A percentile compares a stretch with the other conserved stretches of the same genome.
These are phyloP conservation scores for Solanum etuberosum DNA, from an alignment of 257 asterid species.

Conservation along the genomic window DNA sequence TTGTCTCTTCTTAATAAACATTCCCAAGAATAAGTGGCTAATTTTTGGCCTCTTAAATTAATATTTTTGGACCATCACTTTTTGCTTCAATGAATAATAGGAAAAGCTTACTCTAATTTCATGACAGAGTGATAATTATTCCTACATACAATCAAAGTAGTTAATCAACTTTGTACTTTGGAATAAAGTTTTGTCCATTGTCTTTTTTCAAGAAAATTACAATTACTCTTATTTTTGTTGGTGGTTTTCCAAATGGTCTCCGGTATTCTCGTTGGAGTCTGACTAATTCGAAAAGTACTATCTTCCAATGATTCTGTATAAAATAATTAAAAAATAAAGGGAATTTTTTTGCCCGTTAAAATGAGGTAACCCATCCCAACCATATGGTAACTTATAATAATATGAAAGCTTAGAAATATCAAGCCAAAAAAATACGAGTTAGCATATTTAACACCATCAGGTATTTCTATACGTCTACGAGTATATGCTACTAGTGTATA, in stretches of 20 bases:
- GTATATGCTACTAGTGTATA: background rate
- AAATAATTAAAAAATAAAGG: too few species aligned
- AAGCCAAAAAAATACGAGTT: background rate
- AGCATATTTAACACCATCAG: background rate
- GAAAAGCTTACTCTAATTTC: background rate
- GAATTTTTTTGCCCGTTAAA: background rate
- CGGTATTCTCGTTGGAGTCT: accelerated
- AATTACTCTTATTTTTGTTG: background rate
- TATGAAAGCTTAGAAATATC: background rate
- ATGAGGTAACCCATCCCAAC: background rate
- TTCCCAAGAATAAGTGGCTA: background rate
- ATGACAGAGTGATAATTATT: background rate
- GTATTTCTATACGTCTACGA: background rate
- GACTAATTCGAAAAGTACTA: too few species aligned
- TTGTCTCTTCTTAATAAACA: background rate
- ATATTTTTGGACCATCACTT: background rate
- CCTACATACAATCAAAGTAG: background rate
- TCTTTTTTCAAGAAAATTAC: background rate
- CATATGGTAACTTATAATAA: background rate
- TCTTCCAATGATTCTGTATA: background rate
- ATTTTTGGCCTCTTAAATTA: background rate
- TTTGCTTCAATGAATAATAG: background rate
- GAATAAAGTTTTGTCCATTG: background rate
- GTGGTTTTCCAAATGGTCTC: background rate
- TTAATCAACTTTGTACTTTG: background rate